These are phyloP conservation scores for Rhododendron mucronatum DNA, from an alignment of 148 eudicot species.

Conservation along the genomic window DNA sequence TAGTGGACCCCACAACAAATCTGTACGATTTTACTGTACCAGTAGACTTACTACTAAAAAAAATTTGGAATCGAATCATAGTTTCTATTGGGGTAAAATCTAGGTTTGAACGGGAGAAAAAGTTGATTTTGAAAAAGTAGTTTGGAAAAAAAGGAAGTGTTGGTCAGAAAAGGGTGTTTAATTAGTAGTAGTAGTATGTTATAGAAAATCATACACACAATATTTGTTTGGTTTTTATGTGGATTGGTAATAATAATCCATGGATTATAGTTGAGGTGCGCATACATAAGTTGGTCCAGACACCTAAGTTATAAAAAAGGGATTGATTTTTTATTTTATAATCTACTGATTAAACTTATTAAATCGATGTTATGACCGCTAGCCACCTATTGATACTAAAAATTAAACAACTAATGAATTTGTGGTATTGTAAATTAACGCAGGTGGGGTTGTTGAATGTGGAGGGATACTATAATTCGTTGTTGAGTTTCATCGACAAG, in stretches of 20 bases:
- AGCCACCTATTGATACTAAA: too few relatives aligned
- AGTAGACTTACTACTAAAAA: too few relatives aligned
- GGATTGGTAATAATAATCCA: too few relatives aligned
- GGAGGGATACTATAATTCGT: conserved; percentile 83
- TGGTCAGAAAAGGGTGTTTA: conserved; percentile 20
- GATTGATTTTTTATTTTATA: background rate
- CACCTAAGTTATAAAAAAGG: too few relatives aligned
- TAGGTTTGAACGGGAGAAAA: conserved; percentile 18
- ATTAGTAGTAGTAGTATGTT: background rate
- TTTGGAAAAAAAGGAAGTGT: conserved; percentile 8
- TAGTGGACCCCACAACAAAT: too few relatives aligned
- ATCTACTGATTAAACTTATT: background rate
- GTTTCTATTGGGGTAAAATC: conserved; percentile 9
- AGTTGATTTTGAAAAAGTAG: background rate
- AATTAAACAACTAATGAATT: background rate
- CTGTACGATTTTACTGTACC: too few relatives aligned
- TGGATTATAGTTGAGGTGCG: too few relatives aligned
- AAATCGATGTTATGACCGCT: background rate
- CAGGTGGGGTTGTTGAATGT: conserved; percentile 95
- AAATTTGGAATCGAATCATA: conserved; percentile 21
- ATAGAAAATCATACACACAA: background rate
- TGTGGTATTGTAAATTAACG: background rate
- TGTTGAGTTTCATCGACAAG: conserved; percentile 83
- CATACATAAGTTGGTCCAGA: too few relatives aligned
- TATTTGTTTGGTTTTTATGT: background rate